phyloP scores from a whole-genome alignment of 805 yeast genomes.

The Metschnikowia amazonensis region DNA sequence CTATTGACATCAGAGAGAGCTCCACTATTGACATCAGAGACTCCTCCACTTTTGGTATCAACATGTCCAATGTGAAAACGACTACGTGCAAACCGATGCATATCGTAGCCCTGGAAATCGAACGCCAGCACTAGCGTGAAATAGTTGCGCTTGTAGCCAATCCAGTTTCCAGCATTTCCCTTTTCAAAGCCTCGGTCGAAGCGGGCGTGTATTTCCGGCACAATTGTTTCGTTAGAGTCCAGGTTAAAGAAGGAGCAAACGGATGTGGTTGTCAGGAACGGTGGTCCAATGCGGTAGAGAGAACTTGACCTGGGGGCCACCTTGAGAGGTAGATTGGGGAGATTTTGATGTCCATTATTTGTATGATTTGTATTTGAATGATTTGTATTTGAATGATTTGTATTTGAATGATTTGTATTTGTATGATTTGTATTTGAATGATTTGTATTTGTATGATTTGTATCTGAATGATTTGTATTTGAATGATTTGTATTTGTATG shows the following conservation, averaged over 20 bases:
- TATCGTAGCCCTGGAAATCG: conserved; percentile 21
- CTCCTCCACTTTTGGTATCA: too few species aligned
- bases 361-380: too few species aligned
- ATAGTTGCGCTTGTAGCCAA: conserved; percentile 67
- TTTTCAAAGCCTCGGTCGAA: conserved; percentile 25
- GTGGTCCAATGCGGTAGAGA: conserved; percentile 63
- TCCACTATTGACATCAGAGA: too few species aligned
- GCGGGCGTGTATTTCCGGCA: conserved; percentile 15
- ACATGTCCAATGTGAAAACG: conserved; percentile 18
- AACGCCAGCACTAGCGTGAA: conserved; percentile 60
- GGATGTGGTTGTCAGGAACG: conserved; percentile 15
- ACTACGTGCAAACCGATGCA: conserved; percentile 26
- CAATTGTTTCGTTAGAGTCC: conserved; percentile 1
- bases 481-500: too few species aligned
- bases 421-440: too few species aligned
- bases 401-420: too few species aligned
- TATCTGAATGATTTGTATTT: too few species aligned
- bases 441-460: too few species aligned
- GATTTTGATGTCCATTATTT: too few species aligned
- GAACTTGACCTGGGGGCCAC: conserved; percentile 62
- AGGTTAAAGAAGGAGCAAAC: neutral
- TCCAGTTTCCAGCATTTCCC: conserved; percentile 40
- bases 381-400: too few species aligned
- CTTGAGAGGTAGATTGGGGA: too few species aligned
- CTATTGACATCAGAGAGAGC: too few species aligned